Conservation (phyloP, 2,329 filamentous ascomycete species). For the Boeremia lycopersici region DNA sequence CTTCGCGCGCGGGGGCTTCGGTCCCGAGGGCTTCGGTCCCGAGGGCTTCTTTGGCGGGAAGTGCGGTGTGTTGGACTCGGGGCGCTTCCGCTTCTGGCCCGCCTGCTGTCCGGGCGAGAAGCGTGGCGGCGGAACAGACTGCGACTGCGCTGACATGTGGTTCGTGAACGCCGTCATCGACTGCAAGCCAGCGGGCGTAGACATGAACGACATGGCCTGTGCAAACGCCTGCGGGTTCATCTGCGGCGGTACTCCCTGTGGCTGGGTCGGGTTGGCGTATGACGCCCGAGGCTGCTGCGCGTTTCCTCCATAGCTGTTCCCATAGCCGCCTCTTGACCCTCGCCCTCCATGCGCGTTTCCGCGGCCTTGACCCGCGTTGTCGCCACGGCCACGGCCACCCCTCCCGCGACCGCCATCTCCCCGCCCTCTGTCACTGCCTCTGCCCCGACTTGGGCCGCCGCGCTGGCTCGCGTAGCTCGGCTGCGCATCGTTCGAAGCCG, state of each 20-base stretch:
- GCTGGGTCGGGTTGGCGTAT: constrained; percentile 23
- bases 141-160: constrained; percentile 12
- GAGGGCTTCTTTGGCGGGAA: constrained; percentile 17
- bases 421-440: constrained; percentile 38
- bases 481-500: constrained; percentile 35
- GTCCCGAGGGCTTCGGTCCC: constrained; percentile 21
- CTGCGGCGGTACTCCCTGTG: constrained; percentile 16
- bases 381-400: constrained; percentile 27
- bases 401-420: constrained; percentile 37
- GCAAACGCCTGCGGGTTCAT: constrained; percentile 32
- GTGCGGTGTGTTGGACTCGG: constrained; percentile 25
- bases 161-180: constrained; percentile 33
- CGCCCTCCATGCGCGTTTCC: constrained; percentile 22
- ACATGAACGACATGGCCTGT: constrained; percentile 40
- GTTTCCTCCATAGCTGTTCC: constrained; percentile 22
- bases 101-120: constrained; percentile 26
- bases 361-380: constrained; percentile 26
- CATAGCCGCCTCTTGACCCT: constrained; percentile 29
- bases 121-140: constrained; percentile 11
- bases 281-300: constrained; percentile 1
- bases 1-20: constrained; percentile 42
- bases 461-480: constrained; percentile 37
- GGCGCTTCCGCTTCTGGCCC: constrained; percentile 39
- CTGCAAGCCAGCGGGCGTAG: constrained; percentile 37
- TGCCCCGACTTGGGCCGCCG: constrained; percentile 35